These are phyloP conservation scores for Penstemon davidsonii DNA, from an alignment of 257 asterid species.

Conservation along the genomic window DNA sequence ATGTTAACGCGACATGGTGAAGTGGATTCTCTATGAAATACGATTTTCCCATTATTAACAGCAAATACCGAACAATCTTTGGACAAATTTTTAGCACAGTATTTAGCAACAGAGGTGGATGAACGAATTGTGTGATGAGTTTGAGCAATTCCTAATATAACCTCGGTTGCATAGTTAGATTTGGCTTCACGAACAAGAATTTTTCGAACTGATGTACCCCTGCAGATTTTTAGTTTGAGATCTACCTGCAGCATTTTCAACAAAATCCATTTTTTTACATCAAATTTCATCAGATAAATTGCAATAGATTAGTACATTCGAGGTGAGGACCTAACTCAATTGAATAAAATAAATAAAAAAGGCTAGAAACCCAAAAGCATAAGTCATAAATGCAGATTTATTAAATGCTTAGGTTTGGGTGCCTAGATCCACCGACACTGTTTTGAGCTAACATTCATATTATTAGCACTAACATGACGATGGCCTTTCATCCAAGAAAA, in stretches of 20 bases:
- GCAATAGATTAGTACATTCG: too few species aligned
- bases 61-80: slow-evolving; percentile 74
- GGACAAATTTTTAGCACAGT: slow-evolving; percentile 73
- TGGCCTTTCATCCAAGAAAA: slow-evolving; percentile 1
- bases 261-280: slow-evolving; percentile 7
- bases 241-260: slow-evolving; percentile 64
- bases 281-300: neutral
- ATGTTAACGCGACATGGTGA: slow-evolving; percentile 36
- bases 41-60: slow-evolving; percentile 73
- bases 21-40: slow-evolving; percentile 58
- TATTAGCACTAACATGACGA: slow-evolving; percentile 7
- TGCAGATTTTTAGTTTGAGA: slow-evolving; percentile 91
- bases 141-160: slow-evolving; percentile 75
- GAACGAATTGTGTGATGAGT: slow-evolving; percentile 65
- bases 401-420: slow-evolving; percentile 29
- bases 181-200: slow-evolving; percentile 82
- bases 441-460: slow-evolving; percentile 26
- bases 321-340: neutral
- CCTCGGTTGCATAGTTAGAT: slow-evolving; percentile 63
- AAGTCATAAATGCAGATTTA: slow-evolving; percentile 30
- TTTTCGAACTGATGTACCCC: slow-evolving; percentile 75
- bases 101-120: slow-evolving; percentile 74
- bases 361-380: neutral
- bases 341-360: slow-evolving; percentile 1
- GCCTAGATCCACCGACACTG: slow-evolving; percentile 50